Base-by-base conservation (phyloP, 2,329 filamentous ascomycete species). In the Xylariaceae sp. region DNA sequence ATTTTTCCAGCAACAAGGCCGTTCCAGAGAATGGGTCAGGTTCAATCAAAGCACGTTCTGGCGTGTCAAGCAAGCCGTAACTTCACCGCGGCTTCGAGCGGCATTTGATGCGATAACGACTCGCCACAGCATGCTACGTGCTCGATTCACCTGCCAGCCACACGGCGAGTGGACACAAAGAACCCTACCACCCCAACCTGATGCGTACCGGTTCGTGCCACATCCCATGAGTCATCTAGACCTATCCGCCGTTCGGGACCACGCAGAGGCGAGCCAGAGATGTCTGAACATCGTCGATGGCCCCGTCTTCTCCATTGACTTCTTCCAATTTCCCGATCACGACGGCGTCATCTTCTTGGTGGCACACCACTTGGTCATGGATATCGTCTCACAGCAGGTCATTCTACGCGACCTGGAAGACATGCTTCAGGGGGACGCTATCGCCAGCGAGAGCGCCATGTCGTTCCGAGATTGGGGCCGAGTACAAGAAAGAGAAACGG, bases 1-100 rank as follows among this genome's bases (percentile, higher is more conserved):
- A 33, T 74, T 72, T 48, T 73, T 76, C 48, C 48, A 66, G 39
- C 47, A 5, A 42, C 47, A 6, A 52, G 56, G 0, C 57, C 68
- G 1, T n/a, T n/a, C n/a, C n/a, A n/a, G n/a, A n/a, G 67, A 66
- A 3, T 60, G 70, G 15, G 69, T 69, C 19, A 74, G 52, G 17
- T 54, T 52, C 36, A 53, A 53, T 30, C 49, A 53, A n/a, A 54
- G 42, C 11, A 14, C 27, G 17, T 45, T 47, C 32, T 44, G 42
- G 9, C 32, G 44, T 38, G 35, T 36, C 4, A 41, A 39, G 9
- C 27, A 5, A 2, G 31, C 45, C 7, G 11, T 33, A 6, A 36
- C 41, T 12, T 12, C 36, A 17, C 6, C 11, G 19, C 27, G 52
- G 11, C 11, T 42, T 15, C 11, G 15, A 39, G 52, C 46, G n/a